Percentiles rank a stretch among this genome's conserved stretches.
phyloP scores from a whole-genome alignment of 306 rosid genomes.

The Cyclanthera cordifolia region DNA sequence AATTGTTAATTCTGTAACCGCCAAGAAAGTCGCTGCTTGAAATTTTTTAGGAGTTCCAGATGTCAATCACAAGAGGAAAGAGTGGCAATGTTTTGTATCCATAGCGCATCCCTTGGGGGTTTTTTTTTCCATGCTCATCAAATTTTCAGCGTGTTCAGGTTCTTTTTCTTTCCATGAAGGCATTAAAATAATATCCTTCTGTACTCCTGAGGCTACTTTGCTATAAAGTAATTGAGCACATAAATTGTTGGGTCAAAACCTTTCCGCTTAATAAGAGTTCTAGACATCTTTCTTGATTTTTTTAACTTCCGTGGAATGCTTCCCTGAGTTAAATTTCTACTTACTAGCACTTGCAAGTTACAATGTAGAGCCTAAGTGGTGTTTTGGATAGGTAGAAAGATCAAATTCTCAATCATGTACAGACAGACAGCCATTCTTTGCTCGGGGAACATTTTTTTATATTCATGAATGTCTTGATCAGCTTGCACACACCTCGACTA shows the following conservation, averaged over 20 bases:
- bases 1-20: slow-evolving; percentile 70
- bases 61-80: too few species aligned
- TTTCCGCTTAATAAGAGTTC: slow-evolving; percentile 10
- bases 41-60: slow-evolving; percentile 19
- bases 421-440: neutral
- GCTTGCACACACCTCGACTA: too few species aligned
- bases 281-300: neutral
- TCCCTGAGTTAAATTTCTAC: neutral
- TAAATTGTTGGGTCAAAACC: neutral
- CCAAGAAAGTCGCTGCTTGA: slow-evolving; percentile 89
- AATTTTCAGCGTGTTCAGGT: slow-evolving; percentile 17
- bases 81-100: slow-evolving; percentile 19
- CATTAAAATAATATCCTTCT: neutral
- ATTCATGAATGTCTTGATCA: too few species aligned
- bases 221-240: neutral
- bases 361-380: neutral
- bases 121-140: slow-evolving; percentile 11
- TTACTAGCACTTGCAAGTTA: neutral
- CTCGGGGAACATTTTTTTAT: too few species aligned
- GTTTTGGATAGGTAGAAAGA: neutral
- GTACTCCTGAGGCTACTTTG: neutral
- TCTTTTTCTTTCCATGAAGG: neutral
- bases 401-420: neutral
- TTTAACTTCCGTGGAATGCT: neutral
- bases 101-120: slow-evolving; percentile 16